A percentile compares a stretch with the other conserved stretches of the same genome.
Conservation (phyloP, 768 basidiomycete genomes). For the Tulasnella calospora region DNA sequence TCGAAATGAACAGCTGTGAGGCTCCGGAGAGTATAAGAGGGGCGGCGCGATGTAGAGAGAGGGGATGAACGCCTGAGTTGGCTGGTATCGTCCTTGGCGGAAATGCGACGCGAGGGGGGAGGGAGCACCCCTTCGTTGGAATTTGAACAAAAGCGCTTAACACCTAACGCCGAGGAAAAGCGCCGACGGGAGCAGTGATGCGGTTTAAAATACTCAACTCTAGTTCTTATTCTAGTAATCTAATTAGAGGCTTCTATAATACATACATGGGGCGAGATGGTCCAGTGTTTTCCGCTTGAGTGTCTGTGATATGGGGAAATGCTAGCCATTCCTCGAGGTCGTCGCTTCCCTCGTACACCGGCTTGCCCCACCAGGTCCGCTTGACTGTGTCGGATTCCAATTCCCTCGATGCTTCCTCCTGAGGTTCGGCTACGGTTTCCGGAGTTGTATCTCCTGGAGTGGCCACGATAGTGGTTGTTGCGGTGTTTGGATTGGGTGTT, state of each 20-base stretch:
- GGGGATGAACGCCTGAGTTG: background rate
- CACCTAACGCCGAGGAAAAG: background rate
- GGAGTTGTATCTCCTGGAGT: background rate
- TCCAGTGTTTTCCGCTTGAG: background rate
- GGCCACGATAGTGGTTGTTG: background rate
- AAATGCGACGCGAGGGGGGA: background rate
- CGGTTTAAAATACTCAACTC: background rate
- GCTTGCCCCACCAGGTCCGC: background rate
- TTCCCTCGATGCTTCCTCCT: background rate
- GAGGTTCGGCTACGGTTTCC: background rate
- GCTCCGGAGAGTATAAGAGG: background rate
- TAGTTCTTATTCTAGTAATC: background rate
- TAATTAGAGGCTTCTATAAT: background rate
- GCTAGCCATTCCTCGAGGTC: background rate
- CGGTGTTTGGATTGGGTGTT: background rate
- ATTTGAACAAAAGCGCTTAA: slow-evolving; percentile 6
- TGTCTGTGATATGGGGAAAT: background rate
- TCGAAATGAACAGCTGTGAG: background rate
- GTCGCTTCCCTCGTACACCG: background rate
- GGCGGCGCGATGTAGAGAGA: background rate
- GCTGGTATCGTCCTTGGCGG: background rate
- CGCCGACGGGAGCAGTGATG: background rate
- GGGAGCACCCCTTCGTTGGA: slow-evolving; percentile 7
- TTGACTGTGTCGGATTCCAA: background rate
- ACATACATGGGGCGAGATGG: background rate